Evolutionary conservation across 2,329 filamentous ascomycete genomes (phyloP).

Genomic region (Exutisphaerella laricina): DNA sequence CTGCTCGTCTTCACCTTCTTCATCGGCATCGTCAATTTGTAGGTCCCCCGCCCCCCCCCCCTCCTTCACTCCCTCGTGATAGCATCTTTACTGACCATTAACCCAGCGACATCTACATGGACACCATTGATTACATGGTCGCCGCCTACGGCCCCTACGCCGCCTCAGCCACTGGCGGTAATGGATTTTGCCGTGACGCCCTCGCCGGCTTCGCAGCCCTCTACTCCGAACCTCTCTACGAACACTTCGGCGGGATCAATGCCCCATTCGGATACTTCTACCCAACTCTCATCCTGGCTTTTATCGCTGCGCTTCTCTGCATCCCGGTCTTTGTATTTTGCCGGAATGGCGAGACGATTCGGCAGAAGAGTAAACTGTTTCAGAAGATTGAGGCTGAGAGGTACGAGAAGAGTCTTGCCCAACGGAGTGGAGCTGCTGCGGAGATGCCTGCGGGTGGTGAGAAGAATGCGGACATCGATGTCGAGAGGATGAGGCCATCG

Average conservation of each 20-base stretch:
- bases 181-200: slow-evolving; percentile 68
- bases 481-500: too few relatives aligned
- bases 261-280: slow-evolving; percentile 36
- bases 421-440: neutral
- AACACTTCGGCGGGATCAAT: slow-evolving; percentile 22
- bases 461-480: too few relatives aligned
- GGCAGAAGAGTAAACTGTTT: slow-evolving; percentile 47
- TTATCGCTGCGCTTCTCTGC: slow-evolving; percentile 47
- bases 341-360: slow-evolving; percentile 37
- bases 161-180: slow-evolving; percentile 69
- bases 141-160: slow-evolving; percentile 67
- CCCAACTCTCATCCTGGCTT: slow-evolving; percentile 51
- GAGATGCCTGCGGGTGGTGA: neutral
- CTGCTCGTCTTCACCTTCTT: slow-evolving; percentile 60
- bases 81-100: too few relatives aligned
- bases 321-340: slow-evolving; percentile 54
- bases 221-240: slow-evolving; percentile 53
- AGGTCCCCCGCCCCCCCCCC: too few relatives aligned
- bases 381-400: slow-evolving; percentile 35
- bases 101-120: slow-evolving; percentile 33
- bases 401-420: slow-evolving; percentile 18
- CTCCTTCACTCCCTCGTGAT: too few relatives aligned
- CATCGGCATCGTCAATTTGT: slow-evolving; percentile 66
- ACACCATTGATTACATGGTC: slow-evolving; percentile 56
- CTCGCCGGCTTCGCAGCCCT: slow-evolving; percentile 66